These are phyloP conservation scores for Skeletonema menzelii DNA, from an alignment of 108 stramenopile species.

Conservation along the genomic window DNA sequence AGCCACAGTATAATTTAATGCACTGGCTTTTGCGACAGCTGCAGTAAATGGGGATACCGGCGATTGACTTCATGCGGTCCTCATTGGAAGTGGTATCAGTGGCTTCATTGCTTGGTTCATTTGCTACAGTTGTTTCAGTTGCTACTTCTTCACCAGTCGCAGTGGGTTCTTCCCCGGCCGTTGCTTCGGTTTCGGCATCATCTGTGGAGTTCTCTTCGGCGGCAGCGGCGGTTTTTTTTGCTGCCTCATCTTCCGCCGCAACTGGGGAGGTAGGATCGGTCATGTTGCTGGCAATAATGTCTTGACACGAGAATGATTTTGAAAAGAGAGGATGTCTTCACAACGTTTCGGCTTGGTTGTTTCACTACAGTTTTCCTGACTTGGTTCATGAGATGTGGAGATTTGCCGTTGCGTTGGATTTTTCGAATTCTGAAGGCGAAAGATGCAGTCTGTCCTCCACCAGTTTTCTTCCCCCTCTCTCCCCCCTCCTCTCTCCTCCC, in stretches of 20 bases:
- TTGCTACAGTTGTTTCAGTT: not conserved
- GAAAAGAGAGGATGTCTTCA: not conserved
- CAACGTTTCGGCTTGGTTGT: not conserved
- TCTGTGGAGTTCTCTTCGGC: not conserved
- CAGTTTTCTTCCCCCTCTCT: no score
- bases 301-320: not conserved
- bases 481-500: no score
- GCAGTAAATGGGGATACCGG: not conserved
- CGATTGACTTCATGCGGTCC: not conserved
- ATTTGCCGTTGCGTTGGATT: not conserved
- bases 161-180: not conserved
- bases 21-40: not conserved
- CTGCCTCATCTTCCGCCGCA: not conserved
- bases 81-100: conserved; percentile 8
- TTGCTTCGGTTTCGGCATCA: not conserved
- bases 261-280: not conserved
- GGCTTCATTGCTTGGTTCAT: not conserved
- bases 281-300: not conserved
- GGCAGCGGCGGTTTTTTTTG: not conserved
- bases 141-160: not conserved
- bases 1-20: not conserved
- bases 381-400: not conserved
- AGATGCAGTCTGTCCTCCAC: no score
- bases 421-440: not conserved
- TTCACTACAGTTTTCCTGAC: not conserved